These are phyloP conservation scores for Aspergillus biplanus DNA, from an alignment of 495 filamentous ascomycete genomes.

Conservation along the genomic window DNA sequence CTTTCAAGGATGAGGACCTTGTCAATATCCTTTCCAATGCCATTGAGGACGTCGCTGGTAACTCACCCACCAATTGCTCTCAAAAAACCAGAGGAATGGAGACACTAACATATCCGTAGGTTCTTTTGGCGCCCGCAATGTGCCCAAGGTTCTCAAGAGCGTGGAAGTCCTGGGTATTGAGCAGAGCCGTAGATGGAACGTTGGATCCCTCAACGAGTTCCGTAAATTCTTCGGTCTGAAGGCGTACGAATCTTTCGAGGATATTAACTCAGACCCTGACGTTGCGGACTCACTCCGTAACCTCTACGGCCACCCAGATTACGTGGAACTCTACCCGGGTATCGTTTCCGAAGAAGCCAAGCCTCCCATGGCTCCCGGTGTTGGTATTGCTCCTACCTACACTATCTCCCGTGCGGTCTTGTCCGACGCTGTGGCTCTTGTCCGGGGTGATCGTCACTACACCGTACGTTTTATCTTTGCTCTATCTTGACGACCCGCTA, in stretches of 20 bases:
- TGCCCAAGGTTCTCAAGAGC: slow-evolving; percentile 59
- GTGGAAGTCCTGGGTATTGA: slow-evolving; percentile 65
- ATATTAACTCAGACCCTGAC: slow-evolving; percentile 54
- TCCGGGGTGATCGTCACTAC: slow-evolving; percentile 58
- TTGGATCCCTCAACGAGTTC: slow-evolving; percentile 66
- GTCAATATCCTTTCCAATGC: slow-evolving; percentile 61
- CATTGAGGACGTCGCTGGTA: slow-evolving; percentile 63
- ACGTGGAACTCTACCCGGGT: slow-evolving; percentile 67
- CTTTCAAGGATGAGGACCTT: slow-evolving; percentile 64
- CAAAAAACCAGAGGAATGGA: neutral
- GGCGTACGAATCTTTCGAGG: slow-evolving; percentile 62
- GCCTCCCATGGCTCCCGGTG: slow-evolving; percentile 56
- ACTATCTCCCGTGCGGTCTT: slow-evolving; percentile 59
- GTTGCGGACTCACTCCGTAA: slow-evolving; percentile 15
- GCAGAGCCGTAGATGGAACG: slow-evolving; percentile 62
- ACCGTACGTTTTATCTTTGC: slow-evolving; percentile 35
- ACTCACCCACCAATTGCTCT: slow-evolving; percentile 2
- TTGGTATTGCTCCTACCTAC: slow-evolving; percentile 60
- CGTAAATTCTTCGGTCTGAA: slow-evolving; percentile 63
- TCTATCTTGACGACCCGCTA: slow-evolving; percentile 13
- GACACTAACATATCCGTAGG: slow-evolving; percentile 29
- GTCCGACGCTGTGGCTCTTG: slow-evolving; percentile 58
- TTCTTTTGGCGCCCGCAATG: slow-evolving; percentile 61
- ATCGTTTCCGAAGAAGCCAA: slow-evolving; percentile 59
- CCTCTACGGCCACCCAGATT: slow-evolving; percentile 64